Conservation (phyloP, 352 stramenopile species). For the Phytophthora idaei region DNA sequence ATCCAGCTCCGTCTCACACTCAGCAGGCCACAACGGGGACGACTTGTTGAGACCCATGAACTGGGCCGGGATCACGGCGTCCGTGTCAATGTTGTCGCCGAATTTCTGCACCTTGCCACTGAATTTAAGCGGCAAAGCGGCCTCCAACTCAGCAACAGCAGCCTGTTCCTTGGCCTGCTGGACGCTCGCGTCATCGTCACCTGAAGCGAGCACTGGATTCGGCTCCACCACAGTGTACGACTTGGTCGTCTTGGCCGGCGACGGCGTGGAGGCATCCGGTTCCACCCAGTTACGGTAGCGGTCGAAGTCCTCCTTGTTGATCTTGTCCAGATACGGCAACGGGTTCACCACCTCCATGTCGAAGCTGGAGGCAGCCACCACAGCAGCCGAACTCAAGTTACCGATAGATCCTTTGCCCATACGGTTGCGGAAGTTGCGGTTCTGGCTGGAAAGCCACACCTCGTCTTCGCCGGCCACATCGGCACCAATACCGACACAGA, state of each 20-base stretch:
- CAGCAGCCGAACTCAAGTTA: constrained; percentile 71
- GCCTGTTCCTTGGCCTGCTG: constrained; percentile 66
- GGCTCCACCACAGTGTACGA: constrained; percentile 56
- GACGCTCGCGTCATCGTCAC: constrained; percentile 21
- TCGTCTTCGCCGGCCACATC: constrained; percentile 76
- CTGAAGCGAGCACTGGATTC: constrained; percentile 44
- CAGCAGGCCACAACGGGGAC: constrained; percentile 76
- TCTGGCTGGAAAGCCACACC: constrained; percentile 84
- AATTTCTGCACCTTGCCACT: constrained; percentile 74
- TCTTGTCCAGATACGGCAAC: constrained; percentile 54
- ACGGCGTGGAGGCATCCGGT: constrained; percentile 33
- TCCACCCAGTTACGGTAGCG: constrained; percentile 80
- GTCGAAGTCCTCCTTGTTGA: constrained; percentile 80
- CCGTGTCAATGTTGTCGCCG: constrained; percentile 84
- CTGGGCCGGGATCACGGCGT: constrained; percentile 81
- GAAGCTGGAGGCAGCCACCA: constrained; percentile 80
- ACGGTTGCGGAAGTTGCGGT: constrained; percentile 88
- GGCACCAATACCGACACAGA: constrained; percentile 82
- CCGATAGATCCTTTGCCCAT: constrained; percentile 86
- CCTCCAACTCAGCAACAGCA: constrained; percentile 58
- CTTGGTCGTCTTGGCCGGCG: constrained; percentile 25
- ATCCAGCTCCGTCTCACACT: constrained; percentile 82
- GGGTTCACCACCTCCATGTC: constrained; percentile 79
- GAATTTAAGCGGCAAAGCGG: constrained; percentile 61
- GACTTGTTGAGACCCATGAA: constrained; percentile 86